Conservation (phyloP, 345 rosid genomes). For the Lepidium africanum region DNA sequence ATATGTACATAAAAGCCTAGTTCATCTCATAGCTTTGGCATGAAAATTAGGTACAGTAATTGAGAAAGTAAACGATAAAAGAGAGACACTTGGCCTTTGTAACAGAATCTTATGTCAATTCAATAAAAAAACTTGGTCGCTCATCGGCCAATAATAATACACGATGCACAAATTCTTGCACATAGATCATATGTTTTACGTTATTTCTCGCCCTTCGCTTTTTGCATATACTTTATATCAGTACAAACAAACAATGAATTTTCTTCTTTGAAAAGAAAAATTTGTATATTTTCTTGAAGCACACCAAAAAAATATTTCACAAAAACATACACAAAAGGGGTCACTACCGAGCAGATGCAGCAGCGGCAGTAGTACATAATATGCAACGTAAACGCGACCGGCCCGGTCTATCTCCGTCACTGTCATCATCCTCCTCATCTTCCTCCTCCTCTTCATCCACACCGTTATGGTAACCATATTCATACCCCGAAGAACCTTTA, state of each 20-base stretch:
- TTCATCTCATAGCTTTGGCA: not conserved
- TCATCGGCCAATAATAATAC: not conserved
- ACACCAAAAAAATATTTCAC: conserved; percentile 21
- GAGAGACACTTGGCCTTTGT: not conserved
- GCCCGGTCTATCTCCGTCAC: conserved; percentile 35
- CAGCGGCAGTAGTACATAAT: conserved; percentile 92
- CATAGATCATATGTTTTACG: not conserved
- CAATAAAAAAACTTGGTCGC: not conserved
- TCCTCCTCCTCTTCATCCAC: conserved; percentile 14
- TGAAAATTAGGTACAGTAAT: not conserved
- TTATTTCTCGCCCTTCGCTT: not conserved
- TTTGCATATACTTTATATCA: not conserved
- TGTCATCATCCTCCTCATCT: conserved; percentile 33
- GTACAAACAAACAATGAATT: conserved; percentile 10
- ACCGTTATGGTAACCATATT: conserved; percentile 30
- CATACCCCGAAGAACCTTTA: conserved; percentile 30
- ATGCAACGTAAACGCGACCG: conserved; percentile 69
- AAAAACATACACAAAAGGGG: conserved; percentile 9
- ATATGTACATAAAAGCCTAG: not conserved
- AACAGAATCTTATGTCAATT: not conserved
- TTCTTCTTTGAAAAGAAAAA: not conserved
- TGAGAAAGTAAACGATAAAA: not conserved
- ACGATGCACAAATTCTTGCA: not conserved
- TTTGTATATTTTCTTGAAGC: not conserved
- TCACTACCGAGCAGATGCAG: conserved; percentile 25